Base-by-base conservation (phyloP, 768 basidiomycete genomes). In the Rhodocollybia butyracea region DNA sequence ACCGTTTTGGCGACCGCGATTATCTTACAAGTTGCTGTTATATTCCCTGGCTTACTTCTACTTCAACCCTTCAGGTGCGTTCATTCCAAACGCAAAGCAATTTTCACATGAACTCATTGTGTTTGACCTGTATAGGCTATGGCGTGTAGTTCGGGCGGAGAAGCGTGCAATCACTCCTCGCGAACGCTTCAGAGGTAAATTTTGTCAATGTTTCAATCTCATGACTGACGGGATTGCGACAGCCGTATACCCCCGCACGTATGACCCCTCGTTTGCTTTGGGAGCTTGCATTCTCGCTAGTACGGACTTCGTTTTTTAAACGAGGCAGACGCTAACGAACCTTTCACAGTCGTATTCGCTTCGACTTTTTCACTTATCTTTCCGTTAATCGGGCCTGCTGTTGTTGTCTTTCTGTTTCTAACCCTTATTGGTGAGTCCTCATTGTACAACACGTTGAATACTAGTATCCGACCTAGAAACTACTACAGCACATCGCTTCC, bases 331-430 rank as follows among this genome's bases (percentile, higher is more conserved):
- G n/a, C 48, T 50, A 36, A 50, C 22, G 22, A 8, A 13, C 17
- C 48, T 36, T 50, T 34, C 38, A 13, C 21, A 50, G 48, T 91
- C 57, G 74, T 88, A 30, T 86, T 90, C 68, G 85, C 87, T 40
- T 85, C 86, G 22, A 82, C 81, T 7, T 89, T 92, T 71, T 73
- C 83, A 26, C 69, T 91, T 43, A 81, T 91, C 53, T 91, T 91
- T 66, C 90, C 91, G 1, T 70, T 91, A 51, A 81, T 92, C 55
- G 84, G 80, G 1, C 86, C 89, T 45, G 85, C 88, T 52, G 84
- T 86, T 30, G 74, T 82, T 45, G 58, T 91, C 34, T 68, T 91
- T 48, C 68, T 92, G 1, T 73, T 86, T 48, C 72, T 90, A 15
- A 83, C 84, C 10, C 70, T 89, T 54, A 76, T 89, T 60, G 86